Conservation (phyloP, 2,329 filamentous ascomycete genomes). For the Fusarium falciforme region DNA sequence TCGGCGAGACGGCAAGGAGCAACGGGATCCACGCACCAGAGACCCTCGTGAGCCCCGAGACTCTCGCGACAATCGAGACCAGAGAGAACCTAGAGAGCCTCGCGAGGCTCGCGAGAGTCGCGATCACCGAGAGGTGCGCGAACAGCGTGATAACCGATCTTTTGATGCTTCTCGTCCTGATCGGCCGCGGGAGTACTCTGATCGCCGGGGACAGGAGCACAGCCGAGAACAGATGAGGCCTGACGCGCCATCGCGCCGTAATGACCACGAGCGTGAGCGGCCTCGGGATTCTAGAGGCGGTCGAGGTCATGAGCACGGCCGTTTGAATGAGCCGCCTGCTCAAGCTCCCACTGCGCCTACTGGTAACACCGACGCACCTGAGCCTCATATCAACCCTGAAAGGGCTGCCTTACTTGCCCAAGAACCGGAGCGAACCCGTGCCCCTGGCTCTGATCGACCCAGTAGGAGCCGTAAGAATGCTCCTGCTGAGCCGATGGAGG, state of each 20-base stretch:
- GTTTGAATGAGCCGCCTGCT: slow-evolving; percentile 44
- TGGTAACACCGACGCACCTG: slow-evolving; percentile 46
- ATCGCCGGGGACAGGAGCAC: slow-evolving; percentile 57
- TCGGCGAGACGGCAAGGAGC: slow-evolving; percentile 52
- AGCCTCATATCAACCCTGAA: slow-evolving; percentile 66
- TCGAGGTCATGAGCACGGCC: slow-evolving; percentile 44
- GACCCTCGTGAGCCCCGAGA: slow-evolving; percentile 48
- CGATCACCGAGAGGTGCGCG: slow-evolving; percentile 51
- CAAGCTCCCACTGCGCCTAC: slow-evolving; percentile 43
- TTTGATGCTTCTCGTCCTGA: slow-evolving; percentile 56
- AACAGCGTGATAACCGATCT: slow-evolving; percentile 50
- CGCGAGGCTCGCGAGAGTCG: slow-evolving; percentile 55
- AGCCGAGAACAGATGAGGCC: slow-evolving; percentile 39
- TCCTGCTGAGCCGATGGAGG: slow-evolving; percentile 47
- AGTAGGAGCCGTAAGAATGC: slow-evolving; percentile 44
- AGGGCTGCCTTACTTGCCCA: slow-evolving; percentile 62
- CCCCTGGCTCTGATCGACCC: slow-evolving; percentile 45
- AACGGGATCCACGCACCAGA: slow-evolving; percentile 49
- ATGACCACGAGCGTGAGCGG: slow-evolving; percentile 58
- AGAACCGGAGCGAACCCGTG: slow-evolving; percentile 46
- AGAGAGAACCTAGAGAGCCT: slow-evolving; percentile 51
- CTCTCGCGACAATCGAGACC: slow-evolving; percentile 42
- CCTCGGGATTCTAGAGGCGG: slow-evolving; percentile 45
- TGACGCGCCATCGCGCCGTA: slow-evolving; percentile 51
- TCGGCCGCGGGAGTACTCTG: slow-evolving; percentile 57